Evolutionary conservation across 2,329 filamentous ascomycete genomes (phyloP).

Genomic region (Colletotrichum sp.): DNA sequence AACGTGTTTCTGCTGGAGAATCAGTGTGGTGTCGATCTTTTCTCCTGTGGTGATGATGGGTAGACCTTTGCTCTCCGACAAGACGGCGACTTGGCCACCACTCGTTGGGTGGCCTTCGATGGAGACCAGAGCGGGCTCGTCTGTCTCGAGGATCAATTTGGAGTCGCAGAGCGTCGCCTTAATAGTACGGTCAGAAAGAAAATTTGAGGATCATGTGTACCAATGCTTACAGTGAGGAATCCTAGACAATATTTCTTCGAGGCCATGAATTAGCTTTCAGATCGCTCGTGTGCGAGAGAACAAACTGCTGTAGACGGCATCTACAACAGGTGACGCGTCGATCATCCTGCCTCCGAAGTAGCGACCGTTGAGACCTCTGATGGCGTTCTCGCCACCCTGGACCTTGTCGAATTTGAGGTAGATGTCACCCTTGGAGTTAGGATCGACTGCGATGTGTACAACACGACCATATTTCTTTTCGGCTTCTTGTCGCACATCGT

Average conservation of each 20-base stretch:
- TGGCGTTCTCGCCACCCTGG: slow-evolving; percentile 93
- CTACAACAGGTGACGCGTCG: slow-evolving; percentile 93
- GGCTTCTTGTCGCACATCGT: slow-evolving; percentile 91
- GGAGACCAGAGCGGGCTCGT: background rate
- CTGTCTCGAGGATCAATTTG: background rate
- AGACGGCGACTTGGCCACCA: background rate
- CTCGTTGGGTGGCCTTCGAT: background rate
- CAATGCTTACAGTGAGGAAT: slow-evolving; percentile 27
- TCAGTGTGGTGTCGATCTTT: slow-evolving; percentile 16
- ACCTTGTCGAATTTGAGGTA: slow-evolving; percentile 99
- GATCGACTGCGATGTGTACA: slow-evolving; percentile 94
- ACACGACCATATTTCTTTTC: slow-evolving; percentile 96
- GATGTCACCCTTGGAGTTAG: slow-evolving; percentile 93
- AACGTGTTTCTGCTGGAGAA: slow-evolving; percentile 17
- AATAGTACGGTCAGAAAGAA: background rate
- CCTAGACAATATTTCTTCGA: slow-evolving; percentile 52
- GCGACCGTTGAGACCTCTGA: slow-evolving; percentile 95
- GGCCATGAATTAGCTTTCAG: slow-evolving; percentile 65
- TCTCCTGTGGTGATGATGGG: slow-evolving; percentile 10
- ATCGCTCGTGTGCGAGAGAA: slow-evolving; percentile 87
- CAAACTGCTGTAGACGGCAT: slow-evolving; percentile 57
- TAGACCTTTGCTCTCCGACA: slow-evolving; percentile 4
- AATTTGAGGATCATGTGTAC: background rate
- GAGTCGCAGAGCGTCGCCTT: background rate
- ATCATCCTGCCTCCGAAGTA: slow-evolving; percentile 95